A percentile compares a stretch with the other conserved stretches of the same genome.
phyloP scores from a whole-genome alignment of 1,139 yeast species.

The Wickerhamiella infanticola region DNA sequence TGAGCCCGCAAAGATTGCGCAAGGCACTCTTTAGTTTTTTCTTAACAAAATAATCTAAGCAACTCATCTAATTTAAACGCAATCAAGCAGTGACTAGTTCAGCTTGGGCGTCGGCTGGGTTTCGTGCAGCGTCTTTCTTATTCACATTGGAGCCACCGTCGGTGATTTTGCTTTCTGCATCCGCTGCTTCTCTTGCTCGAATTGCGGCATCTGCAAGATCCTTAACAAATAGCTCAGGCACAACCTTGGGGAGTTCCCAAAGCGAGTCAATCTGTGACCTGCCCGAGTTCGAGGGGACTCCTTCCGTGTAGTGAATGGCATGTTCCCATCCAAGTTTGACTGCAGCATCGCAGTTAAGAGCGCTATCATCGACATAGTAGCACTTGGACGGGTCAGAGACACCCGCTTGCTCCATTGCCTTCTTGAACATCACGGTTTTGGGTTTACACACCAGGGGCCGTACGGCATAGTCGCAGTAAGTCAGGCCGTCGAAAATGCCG shows the following conservation, averaged over 20 bases:
- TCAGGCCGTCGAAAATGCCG: constrained; percentile 83
- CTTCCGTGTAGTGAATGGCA: constrained; percentile 43
- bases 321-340: constrained; percentile 28
- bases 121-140: not conserved
- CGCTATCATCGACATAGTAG: constrained; percentile 74
- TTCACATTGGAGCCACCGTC: not conserved
- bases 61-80: no score
- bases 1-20: not conserved
- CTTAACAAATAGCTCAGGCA: constrained; percentile 12
- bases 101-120: not conserved
- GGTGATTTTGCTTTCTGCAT: not conserved
- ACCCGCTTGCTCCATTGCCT: constrained; percentile 49
- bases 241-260: constrained; percentile 12
- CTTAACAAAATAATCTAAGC: no score
- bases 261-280: constrained; percentile 7
- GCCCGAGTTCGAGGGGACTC: constrained; percentile 2
- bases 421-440: constrained; percentile 41
- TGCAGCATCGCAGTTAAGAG: constrained; percentile 27
- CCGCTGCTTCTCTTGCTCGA: not conserved
- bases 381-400: constrained; percentile 32
- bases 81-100: not conserved
- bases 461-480: constrained; percentile 69
- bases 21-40: no score
- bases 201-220: not conserved
- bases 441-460: constrained; percentile 76